These are phyloP conservation scores for Wallacemonas sp. DNA, from an alignment of 208 protist genomes.

Conservation along the genomic window DNA sequence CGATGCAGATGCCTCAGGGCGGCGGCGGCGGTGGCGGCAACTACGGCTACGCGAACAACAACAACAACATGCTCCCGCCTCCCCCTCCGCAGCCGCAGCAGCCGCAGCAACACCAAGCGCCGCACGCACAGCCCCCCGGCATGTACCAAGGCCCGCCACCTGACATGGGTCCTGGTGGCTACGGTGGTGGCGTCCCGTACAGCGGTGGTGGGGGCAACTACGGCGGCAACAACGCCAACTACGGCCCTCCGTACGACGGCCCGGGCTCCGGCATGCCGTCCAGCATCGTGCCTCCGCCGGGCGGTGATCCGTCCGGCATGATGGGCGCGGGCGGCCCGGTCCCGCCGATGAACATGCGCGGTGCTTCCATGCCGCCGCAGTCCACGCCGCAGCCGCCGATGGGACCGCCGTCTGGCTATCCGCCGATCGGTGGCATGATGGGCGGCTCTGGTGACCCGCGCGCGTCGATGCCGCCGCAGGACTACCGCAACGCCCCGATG, in stretches of 20 bases:
- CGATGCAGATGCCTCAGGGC: slow-evolving; percentile 21
- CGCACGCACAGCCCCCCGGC: slow-evolving; percentile 5
- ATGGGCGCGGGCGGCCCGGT: not conserved
- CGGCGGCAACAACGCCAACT: slow-evolving; percentile 10
- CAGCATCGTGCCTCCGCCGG: not conserved
- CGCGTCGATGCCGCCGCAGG: slow-evolving; percentile 7
- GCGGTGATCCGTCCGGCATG: not conserved
- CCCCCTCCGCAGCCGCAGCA: slow-evolving; percentile 25
- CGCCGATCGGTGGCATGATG: not conserved
- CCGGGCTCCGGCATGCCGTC: not conserved
- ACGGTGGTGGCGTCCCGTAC: not conserved
- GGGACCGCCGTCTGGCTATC: not conserved
- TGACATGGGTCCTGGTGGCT: not conserved
- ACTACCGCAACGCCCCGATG: slow-evolving; percentile 19
- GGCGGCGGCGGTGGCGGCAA: slow-evolving; percentile 3
- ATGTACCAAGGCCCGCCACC: slow-evolving; percentile 17
- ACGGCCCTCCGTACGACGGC: not conserved
- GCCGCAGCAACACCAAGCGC: slow-evolving; percentile 20
- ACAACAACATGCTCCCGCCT: not conserved
- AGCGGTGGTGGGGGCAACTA: not conserved
- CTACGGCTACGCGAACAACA: slow-evolving; percentile 17
- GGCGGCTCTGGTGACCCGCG: not conserved
- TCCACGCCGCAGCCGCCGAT: slow-evolving; percentile 4
- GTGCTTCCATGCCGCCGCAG: not conserved
- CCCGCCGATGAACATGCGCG: not conserved